phyloP scores from a whole-genome alignment of 1,284 basidiomycete genomes.

The Tilletia indica region DNA sequence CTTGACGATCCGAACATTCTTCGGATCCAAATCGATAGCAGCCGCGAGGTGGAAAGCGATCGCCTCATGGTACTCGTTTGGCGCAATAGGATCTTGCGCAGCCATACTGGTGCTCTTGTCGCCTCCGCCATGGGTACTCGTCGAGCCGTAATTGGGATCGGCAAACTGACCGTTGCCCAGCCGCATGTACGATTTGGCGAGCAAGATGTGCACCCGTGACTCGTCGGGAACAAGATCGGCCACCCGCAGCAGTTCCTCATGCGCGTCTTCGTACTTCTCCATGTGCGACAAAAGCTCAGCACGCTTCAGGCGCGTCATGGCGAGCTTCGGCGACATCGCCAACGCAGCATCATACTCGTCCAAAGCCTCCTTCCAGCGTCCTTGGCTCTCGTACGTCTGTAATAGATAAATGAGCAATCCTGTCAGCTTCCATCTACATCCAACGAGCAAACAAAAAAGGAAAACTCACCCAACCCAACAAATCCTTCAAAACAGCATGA shows the following conservation, averaged over 20 bases:
- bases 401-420: not conserved
- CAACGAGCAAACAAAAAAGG: not conserved
- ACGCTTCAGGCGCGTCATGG: conserved; percentile 29
- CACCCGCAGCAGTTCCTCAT: conserved; percentile 42
- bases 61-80: conserved; percentile 32
- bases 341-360: conserved; percentile 29
- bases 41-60: conserved; percentile 46
- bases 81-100: conserved; percentile 20
- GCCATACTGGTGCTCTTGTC: conserved; percentile 18
- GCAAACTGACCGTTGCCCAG: conserved; percentile 46
- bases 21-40: conserved; percentile 45
- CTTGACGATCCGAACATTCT: conserved; percentile 32
- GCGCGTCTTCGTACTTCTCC: conserved; percentile 30
- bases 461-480: conserved; percentile 40
- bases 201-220: conserved; percentile 47
- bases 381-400: conserved; percentile 15
- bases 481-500: conserved; percentile 48
- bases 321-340: conserved; percentile 28
- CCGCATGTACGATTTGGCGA: conserved; percentile 53
- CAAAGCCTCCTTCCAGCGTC: conserved; percentile 25
- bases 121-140: not conserved
- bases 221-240: conserved; percentile 46
- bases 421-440: not conserved
- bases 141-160: conserved; percentile 1
- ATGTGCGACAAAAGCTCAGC: conserved; percentile 28